Base-by-base conservation (phyloP, 176 grass and related monocot genomes). In the Carex cristatella region DNA sequence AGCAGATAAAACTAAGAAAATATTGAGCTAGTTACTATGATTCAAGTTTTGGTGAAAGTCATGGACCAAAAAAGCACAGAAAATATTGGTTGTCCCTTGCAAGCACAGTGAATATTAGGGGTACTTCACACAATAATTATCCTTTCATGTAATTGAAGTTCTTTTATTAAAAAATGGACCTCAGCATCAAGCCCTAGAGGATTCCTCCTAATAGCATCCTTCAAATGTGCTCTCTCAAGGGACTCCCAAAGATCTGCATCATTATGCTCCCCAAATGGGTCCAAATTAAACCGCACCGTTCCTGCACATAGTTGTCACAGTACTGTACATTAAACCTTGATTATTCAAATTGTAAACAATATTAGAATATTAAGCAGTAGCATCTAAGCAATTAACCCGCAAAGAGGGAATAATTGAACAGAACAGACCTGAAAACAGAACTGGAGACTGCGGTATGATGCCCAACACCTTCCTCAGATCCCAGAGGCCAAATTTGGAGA, bases 211-310 rank as follows among this genome's bases (percentile, higher is more conserved):
- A 99, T 99, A 72, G 85, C 93, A 87, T 99, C 96, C 87, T 99
- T 99, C 60, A 99, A 81, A 94, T 99, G 93, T 78, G 96, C 96
- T 89, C 93, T 95, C 86, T 99, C 96, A 5, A 99, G 85, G 56
- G 96, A 93, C 56, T 99, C 96, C 96, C 96, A 99, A 37, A 99
- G 88, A 92, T 99, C 96, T 15, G 91, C 93, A 88, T 99, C 96
- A 56, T 95, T 99, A 81, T 99, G 96, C 96, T 99, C 96, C 18
- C 77, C 86, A 89, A 99, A 99, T 59, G 96, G 96, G 89, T 99
- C 96, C 81, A 99, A 83, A 92, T 99, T 99, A 91, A 99, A 99
- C 73, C 96, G 89, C 61, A 99, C 89, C 70, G 96, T 88, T 81
- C 95, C 95, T 98, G 83, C 53, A 89, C n/a, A 86, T 33, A 51